Conservation (phyloP, 78 protist species). For the Pigoraptor vietnamica region DNA sequence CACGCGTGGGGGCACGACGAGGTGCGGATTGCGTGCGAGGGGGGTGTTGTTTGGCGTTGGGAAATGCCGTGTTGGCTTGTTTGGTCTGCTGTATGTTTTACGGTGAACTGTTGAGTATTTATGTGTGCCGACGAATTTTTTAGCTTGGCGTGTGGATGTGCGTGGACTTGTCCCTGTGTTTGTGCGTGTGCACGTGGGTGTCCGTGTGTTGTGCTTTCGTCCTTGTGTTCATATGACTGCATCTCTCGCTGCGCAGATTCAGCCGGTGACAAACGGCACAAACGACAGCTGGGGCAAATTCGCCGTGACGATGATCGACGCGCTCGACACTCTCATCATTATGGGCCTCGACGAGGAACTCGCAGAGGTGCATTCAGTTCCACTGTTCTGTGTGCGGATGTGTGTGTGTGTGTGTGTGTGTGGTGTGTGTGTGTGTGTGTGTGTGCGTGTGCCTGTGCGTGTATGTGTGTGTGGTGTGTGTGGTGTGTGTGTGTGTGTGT, state of each 20-base stretch:
- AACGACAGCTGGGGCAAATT: constrained; percentile 11
- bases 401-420: not conserved
- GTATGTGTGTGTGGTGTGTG: not conserved
- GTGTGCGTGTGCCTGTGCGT: not conserved
- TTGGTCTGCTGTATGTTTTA: too few relatives aligned
- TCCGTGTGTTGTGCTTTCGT: too few relatives aligned
- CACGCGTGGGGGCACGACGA: constrained; percentile 74
- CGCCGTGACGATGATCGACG: constrained; percentile 64
- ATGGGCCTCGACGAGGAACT: constrained; percentile 40
- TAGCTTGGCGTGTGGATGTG: not conserved
- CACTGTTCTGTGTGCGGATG: too few relatives aligned
- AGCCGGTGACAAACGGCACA: constrained; percentile 9
- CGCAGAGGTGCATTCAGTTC: too few relatives aligned
- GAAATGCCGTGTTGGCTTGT: too few relatives aligned
- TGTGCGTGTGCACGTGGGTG: too few relatives aligned
- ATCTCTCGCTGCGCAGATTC: too few relatives aligned
- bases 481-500: not conserved
- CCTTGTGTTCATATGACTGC: too few relatives aligned
- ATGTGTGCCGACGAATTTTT: too few relatives aligned
- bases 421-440: not conserved
- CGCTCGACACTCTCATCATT: constrained; percentile 60
- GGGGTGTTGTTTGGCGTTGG: too few relatives aligned
- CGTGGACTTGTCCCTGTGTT: not conserved
- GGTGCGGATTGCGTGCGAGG: too few relatives aligned
- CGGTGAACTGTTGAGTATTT: not conserved